phyloP scores from a whole-genome alignment of 2,329 filamentous ascomycete species.

The Pseudopyricularia javanii region DNA sequence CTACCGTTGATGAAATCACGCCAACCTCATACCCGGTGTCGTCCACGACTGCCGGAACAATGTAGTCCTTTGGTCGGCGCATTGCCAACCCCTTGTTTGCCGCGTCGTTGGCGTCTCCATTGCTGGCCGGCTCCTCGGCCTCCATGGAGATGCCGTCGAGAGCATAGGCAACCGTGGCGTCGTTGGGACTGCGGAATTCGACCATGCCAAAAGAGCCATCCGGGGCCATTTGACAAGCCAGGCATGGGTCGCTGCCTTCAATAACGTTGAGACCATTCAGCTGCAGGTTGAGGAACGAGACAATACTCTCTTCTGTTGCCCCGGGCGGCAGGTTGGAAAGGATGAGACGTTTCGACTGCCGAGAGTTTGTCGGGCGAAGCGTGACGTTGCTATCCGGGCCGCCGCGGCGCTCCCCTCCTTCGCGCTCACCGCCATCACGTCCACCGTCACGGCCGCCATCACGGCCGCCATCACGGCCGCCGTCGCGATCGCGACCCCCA shows the following conservation, averaged over 20 bases:
- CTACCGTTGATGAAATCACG: constrained; percentile 66
- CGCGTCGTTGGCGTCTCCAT: constrained; percentile 36
- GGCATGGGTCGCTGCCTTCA: constrained; percentile 70
- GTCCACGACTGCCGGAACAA: constrained; percentile 70
- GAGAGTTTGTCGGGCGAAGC: constrained; percentile 83
- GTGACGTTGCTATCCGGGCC: constrained; percentile 47
- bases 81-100: constrained; percentile 54
- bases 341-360: constrained; percentile 86
- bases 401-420: not conserved
- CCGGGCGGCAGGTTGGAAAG: constrained; percentile 67
- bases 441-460: constrained; percentile 1
- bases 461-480: not conserved
- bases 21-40: constrained; percentile 64
- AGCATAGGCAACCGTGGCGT: constrained; percentile 84
- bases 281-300: constrained; percentile 89
- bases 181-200: constrained; percentile 78
- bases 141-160: constrained; percentile 86
- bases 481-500: not conserved
- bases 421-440: not conserved
- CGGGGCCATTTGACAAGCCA: constrained; percentile 68
- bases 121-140: constrained; percentile 48
- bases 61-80: constrained; percentile 89
- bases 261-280: constrained; percentile 94
- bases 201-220: constrained; percentile 73
- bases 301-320: constrained; percentile 63